A percentile compares a stretch with the other conserved stretches of the same genome.
These are phyloP conservation scores for Mycena olivaceomarginata DNA, from an alignment of 768 basidiomycete species.

Conservation along the genomic window DNA sequence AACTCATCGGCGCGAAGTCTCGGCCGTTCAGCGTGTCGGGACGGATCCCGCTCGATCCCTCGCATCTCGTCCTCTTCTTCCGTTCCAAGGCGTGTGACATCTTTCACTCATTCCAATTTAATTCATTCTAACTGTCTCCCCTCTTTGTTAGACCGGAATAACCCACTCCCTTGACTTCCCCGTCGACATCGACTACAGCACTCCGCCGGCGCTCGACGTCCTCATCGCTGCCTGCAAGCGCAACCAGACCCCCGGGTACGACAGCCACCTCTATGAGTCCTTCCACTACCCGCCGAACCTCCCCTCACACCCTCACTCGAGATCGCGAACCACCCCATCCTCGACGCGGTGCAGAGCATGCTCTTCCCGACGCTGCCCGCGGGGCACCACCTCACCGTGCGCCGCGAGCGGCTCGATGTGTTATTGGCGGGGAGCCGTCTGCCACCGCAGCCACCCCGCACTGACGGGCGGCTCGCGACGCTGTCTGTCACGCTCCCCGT, in stretches of 20 bases:
- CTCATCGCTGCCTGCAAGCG: conserved; percentile 85
- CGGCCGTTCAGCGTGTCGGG: conserved; percentile 81
- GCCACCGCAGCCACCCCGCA: conserved; percentile 72
- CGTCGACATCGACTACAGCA: conserved; percentile 83
- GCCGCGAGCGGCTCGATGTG: conserved; percentile 84
- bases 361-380: conserved; percentile 83
- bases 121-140: not conserved
- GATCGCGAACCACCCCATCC: conserved; percentile 87
- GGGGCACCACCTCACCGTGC: conserved; percentile 82
- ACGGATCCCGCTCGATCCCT: conserved; percentile 81
- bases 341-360: conserved; percentile 82
- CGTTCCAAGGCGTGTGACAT: conserved; percentile 77
- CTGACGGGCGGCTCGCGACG: conserved; percentile 84
- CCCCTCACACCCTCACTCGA: conserved; percentile 85
- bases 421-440: conserved; percentile 77
- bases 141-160: conserved; percentile 75
- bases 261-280: conserved; percentile 77
- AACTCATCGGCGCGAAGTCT: conserved; percentile 75
- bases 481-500: conserved; percentile 85
- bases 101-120: not conserved
- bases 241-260: conserved; percentile 72
- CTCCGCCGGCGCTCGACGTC: conserved; percentile 87
- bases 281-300: conserved; percentile 84
- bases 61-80: conserved; percentile 84
- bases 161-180: conserved; percentile 90